Base-by-base conservation (phyloP, 2,329 filamentous ascomycete species). In the Colletotrichum kahawae region DNA sequence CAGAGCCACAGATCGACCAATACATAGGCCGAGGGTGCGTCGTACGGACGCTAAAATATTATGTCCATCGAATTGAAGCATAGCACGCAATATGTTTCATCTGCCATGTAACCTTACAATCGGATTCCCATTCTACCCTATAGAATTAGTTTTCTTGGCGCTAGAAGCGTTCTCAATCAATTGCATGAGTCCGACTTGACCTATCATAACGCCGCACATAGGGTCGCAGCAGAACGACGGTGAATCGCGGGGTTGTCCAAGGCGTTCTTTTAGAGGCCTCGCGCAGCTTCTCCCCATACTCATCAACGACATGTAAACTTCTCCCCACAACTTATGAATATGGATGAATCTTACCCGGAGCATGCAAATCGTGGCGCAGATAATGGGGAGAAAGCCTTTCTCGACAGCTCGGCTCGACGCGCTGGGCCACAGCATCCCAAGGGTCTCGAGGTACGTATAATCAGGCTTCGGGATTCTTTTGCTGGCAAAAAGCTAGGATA, bases 41-140 rank as follows among this genome's bases (percentile, higher is more conserved):
- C 12, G 0, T 51, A 51, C n/a, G 43, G 1, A 51, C 43, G 43
- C 43, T 13, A 51, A 21, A 51, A 51, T 21, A 13, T 51, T 21
- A 51, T 51, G 43, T 51, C 43, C 0, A 51, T 13, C 43, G 43
- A 51, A 51, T 51, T 51, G n/a, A 51, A 13, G 1, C n/a, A 51
- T 51, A 13, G 43, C 43, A 51, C n/a, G 2, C n/a, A 10, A 21
- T 13, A 13, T 7, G 43, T 51, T 21, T 51, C 43, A 51, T 13
- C 43, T 51, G 43, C 10, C 43, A 51, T 51, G n/a, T 51, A 51
- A 51, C 43, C n/a, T 51, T 51, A 51, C 43, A 51, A 21, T 51
- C 43, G n/a, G 43, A 51, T 7, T 21, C 13, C 10, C 43, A 51
- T 21, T 51, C 7, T 2, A 2, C 10, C 43, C 43, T 51, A 51